These are phyloP conservation scores for Lactarius hengduanensis DNA, from an alignment of 768 basidiomycete genomes.

Conservation along the genomic window DNA sequence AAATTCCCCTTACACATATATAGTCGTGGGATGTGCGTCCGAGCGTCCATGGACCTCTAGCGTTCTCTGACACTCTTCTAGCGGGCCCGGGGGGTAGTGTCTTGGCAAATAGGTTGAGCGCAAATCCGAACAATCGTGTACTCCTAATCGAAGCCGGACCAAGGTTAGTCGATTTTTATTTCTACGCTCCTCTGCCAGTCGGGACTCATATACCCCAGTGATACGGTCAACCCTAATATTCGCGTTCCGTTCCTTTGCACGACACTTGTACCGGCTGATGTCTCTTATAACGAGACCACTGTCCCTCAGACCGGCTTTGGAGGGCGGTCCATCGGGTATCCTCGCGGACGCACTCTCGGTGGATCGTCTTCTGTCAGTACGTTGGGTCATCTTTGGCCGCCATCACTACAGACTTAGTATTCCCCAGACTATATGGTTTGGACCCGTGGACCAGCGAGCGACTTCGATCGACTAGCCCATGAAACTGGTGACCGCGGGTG, in stretches of 20 bases:
- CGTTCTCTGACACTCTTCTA: no score
- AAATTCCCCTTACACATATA: slow-evolving; percentile 5
- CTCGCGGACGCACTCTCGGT: slow-evolving; percentile 28
- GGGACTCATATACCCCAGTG: no score
- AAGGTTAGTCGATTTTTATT: no score
- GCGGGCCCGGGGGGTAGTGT: no score
- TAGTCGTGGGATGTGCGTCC: slow-evolving; percentile 1
- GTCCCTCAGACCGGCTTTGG: slow-evolving; percentile 21
- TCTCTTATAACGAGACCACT: slow-evolving; percentile 26
- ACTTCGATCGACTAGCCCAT: slow-evolving; percentile 29
- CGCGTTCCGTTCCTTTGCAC: no score
- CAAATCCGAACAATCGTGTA: no score
- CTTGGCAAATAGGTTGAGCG: no score
- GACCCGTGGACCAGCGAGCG: slow-evolving; percentile 26
- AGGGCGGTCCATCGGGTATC: slow-evolving; percentile 23
- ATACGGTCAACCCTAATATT: no score
- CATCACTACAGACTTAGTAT: background rate
- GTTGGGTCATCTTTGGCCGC: background rate
- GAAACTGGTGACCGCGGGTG: slow-evolving; percentile 26
- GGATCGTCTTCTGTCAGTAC: slow-evolving; percentile 29
- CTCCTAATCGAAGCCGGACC: no score
- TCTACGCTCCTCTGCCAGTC: no score
- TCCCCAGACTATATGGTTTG: slow-evolving; percentile 18
- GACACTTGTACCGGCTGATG: background rate
- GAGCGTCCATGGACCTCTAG: no score